These are phyloP conservation scores for Triglochin maritima DNA, from an alignment of 106 monocot species.

Conservation along the genomic window DNA sequence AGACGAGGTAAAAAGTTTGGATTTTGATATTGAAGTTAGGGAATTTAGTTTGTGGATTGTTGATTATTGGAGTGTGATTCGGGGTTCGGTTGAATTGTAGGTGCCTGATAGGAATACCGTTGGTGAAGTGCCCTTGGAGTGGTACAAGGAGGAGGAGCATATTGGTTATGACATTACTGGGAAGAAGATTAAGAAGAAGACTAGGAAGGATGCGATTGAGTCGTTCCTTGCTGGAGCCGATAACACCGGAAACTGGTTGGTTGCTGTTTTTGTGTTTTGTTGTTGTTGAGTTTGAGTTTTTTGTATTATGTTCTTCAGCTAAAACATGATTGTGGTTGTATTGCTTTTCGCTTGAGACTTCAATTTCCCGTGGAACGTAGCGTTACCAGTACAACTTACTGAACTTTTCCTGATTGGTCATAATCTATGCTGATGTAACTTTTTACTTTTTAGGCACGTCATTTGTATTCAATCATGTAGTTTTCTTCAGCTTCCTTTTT, in stretches of 20 bases:
- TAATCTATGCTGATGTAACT: too few species aligned
- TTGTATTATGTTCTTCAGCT: background rate
- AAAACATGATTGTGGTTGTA: background rate
- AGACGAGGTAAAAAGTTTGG: slow-evolving; percentile 43
- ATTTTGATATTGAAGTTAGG: background rate
- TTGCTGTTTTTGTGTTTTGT: background rate
- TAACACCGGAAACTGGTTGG: slow-evolving; percentile 73
- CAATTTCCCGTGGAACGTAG: too few species aligned
- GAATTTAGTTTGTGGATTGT: background rate
- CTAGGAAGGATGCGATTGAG: slow-evolving; percentile 66
- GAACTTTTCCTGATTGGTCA: too few species aligned
- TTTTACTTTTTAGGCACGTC: too few species aligned
- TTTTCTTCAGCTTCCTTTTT: background rate
- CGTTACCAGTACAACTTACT: too few species aligned
- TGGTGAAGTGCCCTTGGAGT: slow-evolving; percentile 77
- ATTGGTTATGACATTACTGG: slow-evolving; percentile 83
- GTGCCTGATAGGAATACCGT: slow-evolving; percentile 77
- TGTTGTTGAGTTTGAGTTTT: background rate
- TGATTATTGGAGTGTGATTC: background rate
- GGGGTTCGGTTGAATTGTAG: slow-evolving; percentile 14
- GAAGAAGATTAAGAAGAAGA: slow-evolving; percentile 78
- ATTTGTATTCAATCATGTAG: background rate
- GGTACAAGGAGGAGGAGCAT: slow-evolving; percentile 95
- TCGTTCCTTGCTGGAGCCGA: slow-evolving; percentile 74
- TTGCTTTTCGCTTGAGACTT: too few species aligned